Evolutionary conservation across 75 land plant species (phyloP).

Genomic region (Azolla pinnata): DNA sequence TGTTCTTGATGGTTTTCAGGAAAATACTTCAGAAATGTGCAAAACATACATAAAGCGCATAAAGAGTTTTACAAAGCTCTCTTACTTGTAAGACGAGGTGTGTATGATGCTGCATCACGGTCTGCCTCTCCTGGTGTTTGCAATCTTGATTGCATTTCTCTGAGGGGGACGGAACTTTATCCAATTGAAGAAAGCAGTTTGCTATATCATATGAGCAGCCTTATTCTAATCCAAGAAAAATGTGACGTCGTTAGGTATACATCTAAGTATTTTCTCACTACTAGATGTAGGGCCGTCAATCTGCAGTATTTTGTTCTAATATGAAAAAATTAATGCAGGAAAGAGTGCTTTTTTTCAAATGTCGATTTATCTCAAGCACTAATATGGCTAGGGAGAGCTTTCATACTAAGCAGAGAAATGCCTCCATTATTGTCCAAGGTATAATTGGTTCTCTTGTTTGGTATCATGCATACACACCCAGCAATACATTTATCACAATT

Average conservation of each 20-base stretch:
- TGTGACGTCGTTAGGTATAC: constrained; percentile 22
- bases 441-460: too few relatives aligned
- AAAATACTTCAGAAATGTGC: constrained; percentile 7
- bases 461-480: too few relatives aligned
- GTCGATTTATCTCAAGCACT: constrained; percentile 15
- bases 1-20: background rate
- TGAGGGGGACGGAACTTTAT: background rate
- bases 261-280: too few relatives aligned
- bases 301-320: too few relatives aligned
- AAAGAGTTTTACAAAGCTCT: constrained; percentile 9
- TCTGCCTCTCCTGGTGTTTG: background rate
- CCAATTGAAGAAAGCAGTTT: constrained; percentile 24
- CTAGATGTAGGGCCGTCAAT: too few relatives aligned
- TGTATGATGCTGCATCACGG: background rate
- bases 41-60: constrained; percentile 7
- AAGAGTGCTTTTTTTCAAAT: constrained; percentile 19
- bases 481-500: too few relatives aligned
- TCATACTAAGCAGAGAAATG: constrained; percentile 43
- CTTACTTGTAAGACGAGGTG: constrained; percentile 4
- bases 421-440: constrained; percentile 71
- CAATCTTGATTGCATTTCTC: background rate
- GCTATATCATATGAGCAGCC: constrained; percentile 20
- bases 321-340: too few relatives aligned
- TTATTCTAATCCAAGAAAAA: constrained; percentile 15
- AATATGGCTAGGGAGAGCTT: constrained; percentile 51